Evolutionary conservation across 768 basidiomycete species (phyloP), one percentile per base, ranked within the genome.

Genomic region (Leccinum aurantiacum): DNA sequence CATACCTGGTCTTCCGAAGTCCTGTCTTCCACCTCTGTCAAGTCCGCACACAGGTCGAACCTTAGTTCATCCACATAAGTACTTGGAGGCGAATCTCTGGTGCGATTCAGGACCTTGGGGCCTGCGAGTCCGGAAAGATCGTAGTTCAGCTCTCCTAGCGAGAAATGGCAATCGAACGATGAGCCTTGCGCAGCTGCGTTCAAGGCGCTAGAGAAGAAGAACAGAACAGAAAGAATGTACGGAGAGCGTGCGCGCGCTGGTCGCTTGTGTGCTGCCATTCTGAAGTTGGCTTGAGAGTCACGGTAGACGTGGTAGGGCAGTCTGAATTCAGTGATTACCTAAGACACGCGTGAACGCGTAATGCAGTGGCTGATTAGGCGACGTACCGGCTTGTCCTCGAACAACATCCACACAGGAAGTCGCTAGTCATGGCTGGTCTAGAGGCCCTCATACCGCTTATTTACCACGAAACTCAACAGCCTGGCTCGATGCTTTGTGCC

Each of bases 401-500:
- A 58, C 65, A 41, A 41, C 65, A 52, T 68, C 65, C 60, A 54
- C 53, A 62, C 22, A 22, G 58, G 55, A 59, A 60, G 66, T 58
- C 41, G n/a, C 41, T 41, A 10, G 14, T 15, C 56, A 90, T 90
- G 88, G 78, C 85, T 29, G 80, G 81, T 53, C 76, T 89, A 38
- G 83, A 89, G 64, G 66, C 65, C 29, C 78, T 93, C 10, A 64
- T 78, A 13, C 70, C 78, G 8, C 69, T 80, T 10, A 88, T 93
- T 59, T 93, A 93, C 71, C 90, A 92, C 72, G 91, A 93, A 69
- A 82, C 72, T 61, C 91, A 94, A 72, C 82, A 92, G 69, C 63
- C 75, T 58, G 90, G 90, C 24, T 91, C 90, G 3, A 90, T 90
- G 84, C 82, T 93, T 31, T 94, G 92, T 70, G 92, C 91, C 13